Percentiles rank a stretch among this genome's conserved stretches.
phyloP scores from a whole-genome alignment of 257 asterid genomes.

The Eustoma russellianum region DNA sequence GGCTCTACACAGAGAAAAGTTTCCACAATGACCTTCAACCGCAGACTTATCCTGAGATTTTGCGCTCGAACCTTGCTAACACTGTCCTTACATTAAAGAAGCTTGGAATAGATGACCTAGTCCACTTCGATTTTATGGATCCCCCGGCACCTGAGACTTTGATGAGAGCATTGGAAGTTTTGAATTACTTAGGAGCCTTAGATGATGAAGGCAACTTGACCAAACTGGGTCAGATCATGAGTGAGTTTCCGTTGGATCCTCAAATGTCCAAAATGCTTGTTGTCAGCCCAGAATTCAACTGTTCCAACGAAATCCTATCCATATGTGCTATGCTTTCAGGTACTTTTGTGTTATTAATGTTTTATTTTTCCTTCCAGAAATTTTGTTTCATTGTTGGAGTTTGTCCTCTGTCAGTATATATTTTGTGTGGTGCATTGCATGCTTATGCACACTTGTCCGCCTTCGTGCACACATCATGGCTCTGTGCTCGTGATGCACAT shows the following conservation, averaged over 20 bases:
- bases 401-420: neutral
- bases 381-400: too few relatives aligned
- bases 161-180: slow-evolving; percentile 89
- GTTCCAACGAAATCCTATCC: slow-evolving; percentile 93
- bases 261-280: slow-evolving; percentile 98
- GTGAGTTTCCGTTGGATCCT: slow-evolving; percentile 93
- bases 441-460: slow-evolving; percentile 12
- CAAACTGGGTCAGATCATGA: slow-evolving; percentile 83
- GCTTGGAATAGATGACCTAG: slow-evolving; percentile 84
- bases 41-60: slow-evolving; percentile 89
- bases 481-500: slow-evolving; percentile 35
- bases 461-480: slow-evolving; percentile 28
- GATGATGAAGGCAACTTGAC: slow-evolving; percentile 96
- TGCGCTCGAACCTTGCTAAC: slow-evolving; percentile 86
- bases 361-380: neutral
- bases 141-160: slow-evolving; percentile 98
- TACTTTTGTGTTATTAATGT: slow-evolving; percentile 5
- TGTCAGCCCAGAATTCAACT: slow-evolving; percentile 80
- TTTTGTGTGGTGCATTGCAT: slow-evolving; percentile 6
- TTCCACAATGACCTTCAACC: slow-evolving; percentile 85
- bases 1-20: slow-evolving; percentile 89
- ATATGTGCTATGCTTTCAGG: slow-evolving; percentile 98
- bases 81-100: slow-evolving; percentile 88
- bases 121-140: slow-evolving; percentile 97
- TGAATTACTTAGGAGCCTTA: slow-evolving; percentile 89